Evolutionary conservation across 1,139 yeast species (phyloP), one percentile per base, ranked within the genome.

Genomic region (Yamadazyma buinensis): DNA sequence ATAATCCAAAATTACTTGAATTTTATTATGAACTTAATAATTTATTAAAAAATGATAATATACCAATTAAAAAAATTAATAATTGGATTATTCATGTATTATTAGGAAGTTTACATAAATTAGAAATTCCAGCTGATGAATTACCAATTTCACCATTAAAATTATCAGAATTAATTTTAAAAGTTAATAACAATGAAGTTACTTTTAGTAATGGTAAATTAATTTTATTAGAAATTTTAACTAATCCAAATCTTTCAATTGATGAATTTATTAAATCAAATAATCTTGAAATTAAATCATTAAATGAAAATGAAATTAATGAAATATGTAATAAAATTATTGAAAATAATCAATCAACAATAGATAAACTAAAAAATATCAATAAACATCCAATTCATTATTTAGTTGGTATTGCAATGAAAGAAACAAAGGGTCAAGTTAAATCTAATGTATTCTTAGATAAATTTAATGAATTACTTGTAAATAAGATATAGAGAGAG

Each of bases 51-150:
- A 21, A 18, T 10, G 8, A n/a, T 23, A 13, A 37, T 37, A 42
- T 55, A 8, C 50, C 61, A 6, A 44, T 60, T 4, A 70, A 65
- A 38, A 49, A 66, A 20, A 79, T 84, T 1, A 79, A 82, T 28
- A 87, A 85, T 49, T 88, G 96, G 96, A 58, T 88, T 8, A 78
- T 87, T 15, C 94, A 92, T 57, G 92, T 86, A 43, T 60, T 88
- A 23, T 52, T 86, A 17, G 96, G 97, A 0, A 67, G 77, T 12
- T 69, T 86, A 41, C 69, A 79, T 9, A 78, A 77, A 47, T 60
- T 72, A 8, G 67, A 74, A 12, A 46, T 65, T 26, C 53, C 56
- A 5, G 64, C 81, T 26, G 62, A 63, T 27, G 62, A 62, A 25
- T 43, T 61, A 4, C 15, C 19, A 3, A 34, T 64, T 1, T 48